These are phyloP conservation scores for Scheffersomyces coipomensis DNA, from an alignment of 805 yeast species.

Conservation along the genomic window DNA sequence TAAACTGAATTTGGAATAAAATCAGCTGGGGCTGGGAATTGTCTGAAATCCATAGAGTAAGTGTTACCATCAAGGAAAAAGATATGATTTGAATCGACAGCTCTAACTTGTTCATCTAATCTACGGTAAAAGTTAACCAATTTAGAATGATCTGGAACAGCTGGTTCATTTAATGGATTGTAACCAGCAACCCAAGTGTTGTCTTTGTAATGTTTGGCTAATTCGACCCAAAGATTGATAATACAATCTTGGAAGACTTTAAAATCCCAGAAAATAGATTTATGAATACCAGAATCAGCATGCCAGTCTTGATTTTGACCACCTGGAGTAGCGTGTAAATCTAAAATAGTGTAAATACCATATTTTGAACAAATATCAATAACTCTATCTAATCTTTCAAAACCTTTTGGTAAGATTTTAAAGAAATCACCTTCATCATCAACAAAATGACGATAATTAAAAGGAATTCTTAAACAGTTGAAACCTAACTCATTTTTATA, in stretches of 20 bases:
- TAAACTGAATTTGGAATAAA: conserved; percentile 46
- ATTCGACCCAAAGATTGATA: conserved; percentile 42
- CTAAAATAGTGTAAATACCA: conserved; percentile 49
- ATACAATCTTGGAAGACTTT: conserved; percentile 47
- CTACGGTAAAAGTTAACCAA: conserved; percentile 38
- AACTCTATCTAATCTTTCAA: conserved; percentile 41
- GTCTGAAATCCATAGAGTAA: conserved; percentile 49
- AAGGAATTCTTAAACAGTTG: conserved; percentile 50
- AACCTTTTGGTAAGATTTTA: conserved; percentile 43
- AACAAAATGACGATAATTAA: conserved; percentile 50
- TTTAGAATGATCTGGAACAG: conserved; percentile 41
- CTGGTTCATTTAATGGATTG: conserved; percentile 54
- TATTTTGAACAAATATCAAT: conserved; percentile 44
- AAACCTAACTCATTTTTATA: conserved; percentile 38
- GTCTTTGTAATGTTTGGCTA: conserved; percentile 46
- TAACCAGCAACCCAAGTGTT: conserved; percentile 55
- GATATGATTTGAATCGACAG: conserved; percentile 48
- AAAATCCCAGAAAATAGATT: conserved; percentile 50
- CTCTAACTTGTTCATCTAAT: conserved; percentile 38
- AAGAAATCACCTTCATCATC: conserved; percentile 46
- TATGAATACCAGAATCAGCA: conserved; percentile 45
- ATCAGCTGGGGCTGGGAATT: conserved; percentile 39
- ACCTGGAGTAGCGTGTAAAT: conserved; percentile 51
- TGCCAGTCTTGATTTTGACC: conserved; percentile 60
- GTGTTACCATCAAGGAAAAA: conserved; percentile 52